Base-by-base conservation (phyloP, 2,329 filamentous ascomycete species). In the Colletotrichum tofieldiae region DNA sequence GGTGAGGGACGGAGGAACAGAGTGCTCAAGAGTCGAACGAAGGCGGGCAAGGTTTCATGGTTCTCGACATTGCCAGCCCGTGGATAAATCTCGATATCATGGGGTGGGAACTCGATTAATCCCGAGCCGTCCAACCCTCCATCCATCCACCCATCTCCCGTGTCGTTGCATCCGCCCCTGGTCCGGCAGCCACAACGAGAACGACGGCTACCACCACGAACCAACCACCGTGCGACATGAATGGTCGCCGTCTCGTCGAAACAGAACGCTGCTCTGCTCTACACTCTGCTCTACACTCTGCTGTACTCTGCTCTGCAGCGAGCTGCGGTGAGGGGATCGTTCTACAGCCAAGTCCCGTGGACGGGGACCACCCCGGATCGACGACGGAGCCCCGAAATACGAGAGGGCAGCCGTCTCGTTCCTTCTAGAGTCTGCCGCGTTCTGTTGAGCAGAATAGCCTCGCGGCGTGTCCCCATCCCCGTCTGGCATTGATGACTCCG, bases 361-460 rank as follows among this genome's bases (percentile, higher is more conserved):
- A 54, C 54, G 45, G 67, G 45, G 60, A 47, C 39, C 52, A 66
- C 63, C 67, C 67, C 63, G 41, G 67, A 65, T 69, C 66, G 66
- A 56, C 66, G 45, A 59, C 52, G 60, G 66, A 65, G 55, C 59
- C 59, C 59, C 41, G 35, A 49, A 23, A 32, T 23, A 32, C 29
- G 59, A 32, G 35, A 35, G 20, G 23, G 49, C 45, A 37, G 43
- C 55, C 66, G 47, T 71, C 49, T 61, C 52, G 47, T 32, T 60
- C 37, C 47, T 47, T 61, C 55, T 56, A 55, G 67, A 43, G 56
- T 8, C 62, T 23, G 45, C 35, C 18, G 61, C 54, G 32, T 39
- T 65, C 52, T 61, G 59, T 65, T 59, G 43, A 70, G 45, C 37
- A 60, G 62, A 65, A 49, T 43, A 56, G 54, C 35, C 35, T 62